Evolutionary conservation across 2,329 filamentous ascomycete species (phyloP).

Genomic region (Chrysosporium keratinophilum): DNA sequence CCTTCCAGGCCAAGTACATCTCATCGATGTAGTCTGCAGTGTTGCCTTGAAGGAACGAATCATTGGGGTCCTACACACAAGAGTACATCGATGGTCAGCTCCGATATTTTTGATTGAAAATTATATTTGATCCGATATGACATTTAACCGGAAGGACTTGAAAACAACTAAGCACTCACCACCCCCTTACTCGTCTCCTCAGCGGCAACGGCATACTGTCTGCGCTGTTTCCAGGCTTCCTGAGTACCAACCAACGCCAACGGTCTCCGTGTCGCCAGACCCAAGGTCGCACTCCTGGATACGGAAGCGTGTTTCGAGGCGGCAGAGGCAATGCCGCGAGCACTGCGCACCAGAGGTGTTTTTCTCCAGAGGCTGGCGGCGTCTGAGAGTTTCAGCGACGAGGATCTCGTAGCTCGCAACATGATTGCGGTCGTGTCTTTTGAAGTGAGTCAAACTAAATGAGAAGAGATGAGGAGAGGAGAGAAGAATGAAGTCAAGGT

Average conservation of each 20-base stretch:
- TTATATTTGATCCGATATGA: too few species aligned
- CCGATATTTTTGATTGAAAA: too few species aligned
- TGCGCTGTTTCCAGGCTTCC: constrained; percentile 34
- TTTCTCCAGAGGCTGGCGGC: constrained; percentile 30
- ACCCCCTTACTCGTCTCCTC: constrained; percentile 52
- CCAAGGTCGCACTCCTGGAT: constrained; percentile 26
- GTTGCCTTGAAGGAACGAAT: constrained; percentile 93
- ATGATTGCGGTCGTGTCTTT: constrained; percentile 11
- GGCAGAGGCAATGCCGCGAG: constrained; percentile 11
- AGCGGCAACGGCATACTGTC: constrained; percentile 49
- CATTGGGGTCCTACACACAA: constrained; percentile 70
- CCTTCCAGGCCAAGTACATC: constrained; percentile 98
- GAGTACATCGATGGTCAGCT: too few species aligned
- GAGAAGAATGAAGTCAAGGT: constrained; percentile 1
- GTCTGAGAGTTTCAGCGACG: constrained; percentile 29
- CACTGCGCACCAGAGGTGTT: constrained; percentile 24
- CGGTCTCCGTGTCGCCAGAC: constrained; percentile 31
- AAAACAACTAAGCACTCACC: constrained; percentile 36
- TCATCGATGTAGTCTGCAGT: constrained; percentile 99
- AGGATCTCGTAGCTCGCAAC: constrained; percentile 16
- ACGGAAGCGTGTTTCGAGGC: constrained; percentile 8
- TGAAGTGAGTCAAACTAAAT: too few species aligned
- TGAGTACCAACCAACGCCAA: constrained; percentile 33
- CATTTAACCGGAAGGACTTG: constrained; percentile 4
- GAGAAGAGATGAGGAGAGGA: neutral